Evolutionary conservation across 805 yeast species (phyloP).

Genomic region (Kuraishia molischiana): DNA sequence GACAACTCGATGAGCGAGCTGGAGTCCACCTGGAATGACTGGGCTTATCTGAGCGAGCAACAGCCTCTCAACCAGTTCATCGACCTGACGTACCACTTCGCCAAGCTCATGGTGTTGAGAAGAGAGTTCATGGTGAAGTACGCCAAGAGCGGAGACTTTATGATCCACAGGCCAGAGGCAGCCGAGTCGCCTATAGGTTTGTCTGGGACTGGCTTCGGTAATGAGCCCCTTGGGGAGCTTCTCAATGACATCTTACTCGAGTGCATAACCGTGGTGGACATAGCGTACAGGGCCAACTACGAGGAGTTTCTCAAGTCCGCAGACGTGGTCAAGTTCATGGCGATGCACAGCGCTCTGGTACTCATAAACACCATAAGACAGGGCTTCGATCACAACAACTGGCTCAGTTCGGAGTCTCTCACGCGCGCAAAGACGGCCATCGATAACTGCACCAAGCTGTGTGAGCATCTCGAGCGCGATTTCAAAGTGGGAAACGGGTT

Average conservation of each 20-base stretch:
- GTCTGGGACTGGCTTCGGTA: not conserved
- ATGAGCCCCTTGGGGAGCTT: not conserved
- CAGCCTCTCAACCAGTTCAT: constrained; percentile 9
- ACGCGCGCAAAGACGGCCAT: constrained; percentile 1
- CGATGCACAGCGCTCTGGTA: constrained; percentile 6
- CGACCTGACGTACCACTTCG: constrained; percentile 10
- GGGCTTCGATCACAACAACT: constrained; percentile 5
- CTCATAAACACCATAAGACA: constrained; percentile 5
- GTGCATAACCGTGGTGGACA: constrained; percentile 5
- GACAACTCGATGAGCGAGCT: constrained; percentile 12
- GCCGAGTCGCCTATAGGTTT: not conserved
- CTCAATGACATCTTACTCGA: constrained; percentile 3
- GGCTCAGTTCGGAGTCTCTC: constrained; percentile 2
- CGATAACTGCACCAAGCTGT: constrained; percentile 3
- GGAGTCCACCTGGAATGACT: constrained; percentile 12
- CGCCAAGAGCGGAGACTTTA: constrained; percentile 2
- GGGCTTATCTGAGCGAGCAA: constrained; percentile 17
- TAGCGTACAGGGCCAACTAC: constrained; percentile 1
- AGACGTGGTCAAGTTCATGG: constrained; percentile 7
- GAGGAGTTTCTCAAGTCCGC: constrained; percentile 4
- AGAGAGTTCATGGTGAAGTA: constrained; percentile 10
- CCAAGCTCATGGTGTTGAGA: constrained; percentile 14
- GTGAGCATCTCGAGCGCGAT: constrained; percentile 4
- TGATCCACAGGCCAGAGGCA: not conserved
- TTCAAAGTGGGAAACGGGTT: constrained; percentile 5